Percentiles rank a stretch among this genome's conserved stretches.
phyloP scores from a whole-genome alignment of 805 yeast genomes.

The Zygoascus flipseniorum region DNA sequence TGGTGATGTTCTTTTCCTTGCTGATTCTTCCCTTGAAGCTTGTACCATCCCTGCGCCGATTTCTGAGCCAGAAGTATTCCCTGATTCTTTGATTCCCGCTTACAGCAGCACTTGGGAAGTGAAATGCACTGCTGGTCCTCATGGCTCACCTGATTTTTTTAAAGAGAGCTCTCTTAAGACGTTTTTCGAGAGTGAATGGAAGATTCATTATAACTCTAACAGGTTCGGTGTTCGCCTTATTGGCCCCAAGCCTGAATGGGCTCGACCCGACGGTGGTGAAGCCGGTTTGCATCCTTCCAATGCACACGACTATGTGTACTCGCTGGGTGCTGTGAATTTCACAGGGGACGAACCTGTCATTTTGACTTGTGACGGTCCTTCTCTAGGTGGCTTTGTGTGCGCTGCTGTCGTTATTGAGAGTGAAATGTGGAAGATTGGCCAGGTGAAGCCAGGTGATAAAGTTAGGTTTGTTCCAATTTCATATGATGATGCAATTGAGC shows the following conservation, averaged over 20 bases:
- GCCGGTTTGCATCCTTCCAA: constrained; percentile 99
- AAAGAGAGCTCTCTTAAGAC: constrained; percentile 61
- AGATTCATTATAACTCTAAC: constrained; percentile 93
- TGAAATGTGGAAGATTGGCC: constrained; percentile 98
- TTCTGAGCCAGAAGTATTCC: constrained; percentile 51
- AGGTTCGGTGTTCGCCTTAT: constrained; percentile 95
- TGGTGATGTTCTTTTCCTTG: constrained; percentile 86
- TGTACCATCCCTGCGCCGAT: constrained; percentile 68
- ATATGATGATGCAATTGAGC: constrained; percentile 55
- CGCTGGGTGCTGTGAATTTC: constrained; percentile 93
- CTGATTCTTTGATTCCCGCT: constrained; percentile 46
- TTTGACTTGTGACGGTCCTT: constrained; percentile 94
- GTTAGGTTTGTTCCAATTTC: constrained; percentile 73
- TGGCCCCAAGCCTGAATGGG: constrained; percentile 90
- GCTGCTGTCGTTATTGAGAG: constrained; percentile 92
- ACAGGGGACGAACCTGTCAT: constrained; percentile 99
- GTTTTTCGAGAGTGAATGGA: constrained; percentile 77
- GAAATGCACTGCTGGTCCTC: constrained; percentile 96
- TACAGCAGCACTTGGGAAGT: constrained; percentile 58
- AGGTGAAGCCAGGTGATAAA: constrained; percentile 88
- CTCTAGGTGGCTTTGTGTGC: constrained; percentile 95
- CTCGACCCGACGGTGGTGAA: constrained; percentile 92
- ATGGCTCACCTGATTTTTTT: constrained; percentile 95
- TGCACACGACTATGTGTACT: constrained; percentile 94
- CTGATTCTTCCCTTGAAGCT: constrained; percentile 61